A percentile compares a stretch with the other conserved stretches of the same genome.
phyloP scores from a whole-genome alignment of 208 protist genomes.

The Acanthamoeba triangularis region DNA sequence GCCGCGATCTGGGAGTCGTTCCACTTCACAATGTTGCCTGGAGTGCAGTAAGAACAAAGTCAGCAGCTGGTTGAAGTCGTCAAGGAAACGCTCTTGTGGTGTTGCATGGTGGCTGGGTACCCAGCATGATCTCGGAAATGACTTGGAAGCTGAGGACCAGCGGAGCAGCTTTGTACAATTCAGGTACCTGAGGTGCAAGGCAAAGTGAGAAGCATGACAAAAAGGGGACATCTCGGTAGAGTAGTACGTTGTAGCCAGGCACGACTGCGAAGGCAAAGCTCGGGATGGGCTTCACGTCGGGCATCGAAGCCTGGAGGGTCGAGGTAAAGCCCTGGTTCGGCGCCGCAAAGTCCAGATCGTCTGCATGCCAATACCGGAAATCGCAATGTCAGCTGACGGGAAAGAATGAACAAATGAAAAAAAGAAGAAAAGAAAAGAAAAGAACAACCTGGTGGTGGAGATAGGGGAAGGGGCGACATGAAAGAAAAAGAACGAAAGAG shows the following conservation, averaged over 20 bases:
- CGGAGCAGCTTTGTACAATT: neutral
- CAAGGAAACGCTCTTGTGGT: no score
- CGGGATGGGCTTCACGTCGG: neutral
- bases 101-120: no score
- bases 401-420: neutral
- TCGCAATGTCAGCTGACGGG: neutral
- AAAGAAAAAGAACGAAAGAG: neutral
- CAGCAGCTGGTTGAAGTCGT: no score
- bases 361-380: neutral
- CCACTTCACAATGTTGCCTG: neutral
- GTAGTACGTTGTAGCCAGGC: neutral
- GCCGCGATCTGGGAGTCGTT: neutral
- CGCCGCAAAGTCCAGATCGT: neutral
- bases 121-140: conserved; percentile 11
- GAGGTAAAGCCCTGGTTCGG: neutral
- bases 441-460: no score
- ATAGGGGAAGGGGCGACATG: no score
- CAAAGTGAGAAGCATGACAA: neutral
- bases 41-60: no score
- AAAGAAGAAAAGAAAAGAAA: no score
- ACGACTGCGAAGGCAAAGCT: conserved; percentile 2
- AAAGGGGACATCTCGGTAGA: neutral
- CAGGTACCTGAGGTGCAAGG: neutral
- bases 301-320: neutral
- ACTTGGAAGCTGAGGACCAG: neutral